phyloP scores from a whole-genome alignment of 139 green algal species.

The Zygnema cylindricum region DNA sequence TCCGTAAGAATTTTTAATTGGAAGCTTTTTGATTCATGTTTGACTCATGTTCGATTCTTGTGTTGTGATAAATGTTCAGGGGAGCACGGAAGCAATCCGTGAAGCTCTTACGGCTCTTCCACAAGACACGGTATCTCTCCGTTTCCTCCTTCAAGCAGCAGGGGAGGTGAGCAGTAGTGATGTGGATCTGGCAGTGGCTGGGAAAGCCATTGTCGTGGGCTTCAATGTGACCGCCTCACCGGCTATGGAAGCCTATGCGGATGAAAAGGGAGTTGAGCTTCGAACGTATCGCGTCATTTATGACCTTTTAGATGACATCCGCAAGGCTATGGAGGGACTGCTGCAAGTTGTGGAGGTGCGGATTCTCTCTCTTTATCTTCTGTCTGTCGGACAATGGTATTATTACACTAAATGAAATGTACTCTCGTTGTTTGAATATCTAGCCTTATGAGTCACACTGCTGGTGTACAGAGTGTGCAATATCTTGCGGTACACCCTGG shows the following conservation, averaged over 20 bases:
- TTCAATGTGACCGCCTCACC: slow-evolving; percentile 56
- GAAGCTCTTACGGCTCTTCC: slow-evolving; percentile 77
- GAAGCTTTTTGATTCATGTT: background rate
- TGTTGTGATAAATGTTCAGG: slow-evolving; percentile 64
- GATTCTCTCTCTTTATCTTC: too few species aligned
- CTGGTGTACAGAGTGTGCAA: too few species aligned
- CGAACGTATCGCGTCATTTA: slow-evolving; percentile 93
- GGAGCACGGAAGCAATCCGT: slow-evolving; percentile 90
- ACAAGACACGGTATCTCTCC: slow-evolving; percentile 86
- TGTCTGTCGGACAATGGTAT: too few species aligned
- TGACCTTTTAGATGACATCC: slow-evolving; percentile 93
- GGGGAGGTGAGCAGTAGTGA: slow-evolving; percentile 87
- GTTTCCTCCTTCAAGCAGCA: slow-evolving; percentile 82
- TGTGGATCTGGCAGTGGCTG: slow-evolving; percentile 88
- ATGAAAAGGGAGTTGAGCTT: slow-evolving; percentile 69
- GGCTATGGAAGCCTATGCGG: slow-evolving; percentile 27
- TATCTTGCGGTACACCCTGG: too few species aligned
- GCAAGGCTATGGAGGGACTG: slow-evolving; percentile 93
- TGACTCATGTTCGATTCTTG: background rate
- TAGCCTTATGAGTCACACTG: too few species aligned
- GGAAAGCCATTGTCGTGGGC: slow-evolving; percentile 71
- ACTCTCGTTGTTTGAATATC: too few species aligned
- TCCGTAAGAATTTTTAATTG: background rate
- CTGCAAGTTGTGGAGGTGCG: slow-evolving; percentile 82
- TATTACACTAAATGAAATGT: too few species aligned